Conservation (phyloP, 805 yeast genomes). For the Maudiozyma saulgeensis region DNA sequence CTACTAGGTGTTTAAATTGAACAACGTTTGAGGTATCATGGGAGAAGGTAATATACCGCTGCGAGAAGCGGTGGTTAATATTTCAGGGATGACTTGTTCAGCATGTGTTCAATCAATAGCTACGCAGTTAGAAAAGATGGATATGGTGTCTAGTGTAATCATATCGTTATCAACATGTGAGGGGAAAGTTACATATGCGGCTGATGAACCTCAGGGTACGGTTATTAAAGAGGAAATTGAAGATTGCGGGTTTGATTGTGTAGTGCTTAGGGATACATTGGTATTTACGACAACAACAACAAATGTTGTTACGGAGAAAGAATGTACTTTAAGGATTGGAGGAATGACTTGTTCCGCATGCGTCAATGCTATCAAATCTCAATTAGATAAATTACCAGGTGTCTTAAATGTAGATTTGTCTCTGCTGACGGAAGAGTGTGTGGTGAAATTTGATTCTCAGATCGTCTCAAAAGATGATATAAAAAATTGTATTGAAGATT, state of each 20-base stretch:
- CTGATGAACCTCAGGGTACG: slow-evolving; percentile 23
- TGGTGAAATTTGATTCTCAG: slow-evolving; percentile 37
- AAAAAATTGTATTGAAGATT: slow-evolving; percentile 53
- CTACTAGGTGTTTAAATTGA: too few species aligned
- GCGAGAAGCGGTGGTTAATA: slow-evolving; percentile 9
- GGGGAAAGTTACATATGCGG: slow-evolving; percentile 43
- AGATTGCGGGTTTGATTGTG: slow-evolving; percentile 58
- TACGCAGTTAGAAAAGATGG: slow-evolving; percentile 36
- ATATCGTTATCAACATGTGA: slow-evolving; percentile 72
- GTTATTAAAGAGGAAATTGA: slow-evolving; percentile 48
- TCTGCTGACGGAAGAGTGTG: slow-evolving; percentile 65
- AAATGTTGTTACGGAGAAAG: neutral
- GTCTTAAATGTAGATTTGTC: slow-evolving; percentile 55
- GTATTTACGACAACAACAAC: neutral
- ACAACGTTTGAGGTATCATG: too few species aligned
- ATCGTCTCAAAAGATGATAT: slow-evolving; percentile 31
- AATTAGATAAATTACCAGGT: slow-evolving; percentile 40
- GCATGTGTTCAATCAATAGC: slow-evolving; percentile 68
- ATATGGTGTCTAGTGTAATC: slow-evolving; percentile 44
- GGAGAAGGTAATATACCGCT: neutral
- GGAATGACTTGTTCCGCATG: slow-evolving; percentile 97
- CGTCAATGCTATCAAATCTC: slow-evolving; percentile 52
- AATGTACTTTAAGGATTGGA: neutral
- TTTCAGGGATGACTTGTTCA: slow-evolving; percentile 85
- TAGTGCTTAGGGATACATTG: slow-evolving; percentile 18